These are phyloP conservation scores for Cichorium intybus DNA, from an alignment of 140 eudicot genomes.

Conservation along the genomic window DNA sequence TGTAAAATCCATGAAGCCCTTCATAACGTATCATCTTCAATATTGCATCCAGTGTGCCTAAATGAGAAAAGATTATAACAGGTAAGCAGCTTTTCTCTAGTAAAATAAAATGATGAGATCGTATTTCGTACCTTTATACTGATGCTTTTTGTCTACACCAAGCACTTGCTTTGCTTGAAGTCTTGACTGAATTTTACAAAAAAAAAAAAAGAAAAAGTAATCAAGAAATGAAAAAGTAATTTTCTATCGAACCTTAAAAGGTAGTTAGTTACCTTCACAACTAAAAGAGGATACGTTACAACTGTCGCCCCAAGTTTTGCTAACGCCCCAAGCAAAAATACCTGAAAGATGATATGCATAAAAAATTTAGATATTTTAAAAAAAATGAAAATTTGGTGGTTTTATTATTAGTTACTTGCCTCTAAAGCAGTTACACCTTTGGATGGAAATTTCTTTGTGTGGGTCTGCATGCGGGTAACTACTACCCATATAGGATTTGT, in stretches of 20 bases:
- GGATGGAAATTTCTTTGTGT: slow-evolving; percentile 55
- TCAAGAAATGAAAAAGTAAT: too few species aligned
- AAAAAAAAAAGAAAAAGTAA: slow-evolving; percentile 3
- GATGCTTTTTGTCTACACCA: slow-evolving; percentile 68
- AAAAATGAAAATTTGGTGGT: too few species aligned
- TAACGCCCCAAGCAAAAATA: slow-evolving; percentile 87
- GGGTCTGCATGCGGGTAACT: slow-evolving; percentile 99
- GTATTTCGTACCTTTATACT: slow-evolving; percentile 77
- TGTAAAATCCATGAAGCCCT: slow-evolving; percentile 79
- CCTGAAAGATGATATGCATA: slow-evolving; percentile 40
- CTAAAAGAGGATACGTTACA: slow-evolving; percentile 89
- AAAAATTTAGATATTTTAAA: slow-evolving; percentile 17
- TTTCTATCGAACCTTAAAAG: too few species aligned
- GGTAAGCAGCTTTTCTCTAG: slow-evolving; percentile 15
- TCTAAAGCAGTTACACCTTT: slow-evolving; percentile 85
- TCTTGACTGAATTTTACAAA: slow-evolving; percentile 81
- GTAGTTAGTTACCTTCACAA: slow-evolving; percentile 79
- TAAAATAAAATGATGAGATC: not conserved
- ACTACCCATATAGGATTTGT: slow-evolving; percentile 99
- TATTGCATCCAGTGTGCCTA: slow-evolving; percentile 87
- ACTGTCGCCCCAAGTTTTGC: slow-evolving; percentile 99
- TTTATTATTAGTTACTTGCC: slow-evolving; percentile 57
- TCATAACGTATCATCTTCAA: slow-evolving; percentile 81
- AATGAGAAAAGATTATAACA: too few species aligned
- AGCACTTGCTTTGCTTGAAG: slow-evolving; percentile 81